Evolutionary conservation across 2,329 filamentous ascomycete genomes (phyloP), one percentile per base, ranked within the genome.

Genomic region (Aspergillus sp.): DNA sequence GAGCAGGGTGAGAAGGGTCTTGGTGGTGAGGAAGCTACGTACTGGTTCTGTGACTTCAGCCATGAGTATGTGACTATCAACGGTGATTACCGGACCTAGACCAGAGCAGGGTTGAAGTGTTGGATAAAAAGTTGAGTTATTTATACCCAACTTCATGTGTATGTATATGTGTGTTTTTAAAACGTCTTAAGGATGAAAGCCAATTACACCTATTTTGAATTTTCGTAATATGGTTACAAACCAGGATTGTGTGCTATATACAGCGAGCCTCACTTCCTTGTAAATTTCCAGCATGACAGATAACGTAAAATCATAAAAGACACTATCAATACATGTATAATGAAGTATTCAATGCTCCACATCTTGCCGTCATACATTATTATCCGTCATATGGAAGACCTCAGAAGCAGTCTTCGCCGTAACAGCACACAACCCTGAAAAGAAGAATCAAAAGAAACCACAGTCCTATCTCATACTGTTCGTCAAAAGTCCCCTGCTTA

Each of bases 1-100:
- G 67, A 67, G 44, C 62, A 63, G 52, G 70, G 69, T 10, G 63
- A 63, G 51, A 55, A 63, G 52, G 67, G 66, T 2, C 60, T 64
- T n/a, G 71, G 71, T 44, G 64, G 63, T 13, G 70, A 76, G 52
- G 78, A 83, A 62, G 78, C 76, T 6, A 73, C 78, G 25, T 81
- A 80, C 60, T 84, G 79, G 78, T 84, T 82, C 55, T 84, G 81
- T 63, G 82, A 84, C 68, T 83, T 85, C 52, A 82, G 79, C 59
- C 82, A 84, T 63, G 82, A 85, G 66, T 85, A 84, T 70, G 81
- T 84, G 43, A 84, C 81, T 44, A 85, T 85, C 58, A 85, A 85
- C 61, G 82, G 80, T 33, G 82, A 85, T 64, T 85, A 85, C 65
- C 68, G 82, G 59, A 84, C 82, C 27, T 83, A 54, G 54, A 22